Percentiles rank a stretch among this genome's conserved stretches.
Evolutionary conservation across 805 yeast species (phyloP).

Genomic region (Ogataea ramenticola): DNA sequence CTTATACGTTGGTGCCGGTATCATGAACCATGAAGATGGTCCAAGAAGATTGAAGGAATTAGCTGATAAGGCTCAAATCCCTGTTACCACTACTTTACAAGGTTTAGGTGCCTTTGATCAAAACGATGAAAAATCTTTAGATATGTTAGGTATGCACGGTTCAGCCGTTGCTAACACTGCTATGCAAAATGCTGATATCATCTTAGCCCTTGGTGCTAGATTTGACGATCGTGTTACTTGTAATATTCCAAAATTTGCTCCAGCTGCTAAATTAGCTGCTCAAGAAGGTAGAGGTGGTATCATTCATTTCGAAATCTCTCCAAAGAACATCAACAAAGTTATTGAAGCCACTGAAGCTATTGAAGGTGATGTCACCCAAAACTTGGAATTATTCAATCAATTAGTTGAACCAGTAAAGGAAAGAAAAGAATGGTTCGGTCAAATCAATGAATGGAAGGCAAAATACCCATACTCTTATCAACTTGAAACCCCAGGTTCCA

Average conservation of each 20-base stretch:
- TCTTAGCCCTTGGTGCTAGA: constrained; percentile 93
- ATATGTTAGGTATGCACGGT: constrained; percentile 99
- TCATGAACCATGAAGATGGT: constrained; percentile 72
- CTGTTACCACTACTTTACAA: constrained; percentile 93
- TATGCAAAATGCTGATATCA: constrained; percentile 87
- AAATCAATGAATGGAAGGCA: constrained; percentile 74
- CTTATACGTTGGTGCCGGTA: constrained; percentile 89
- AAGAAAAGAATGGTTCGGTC: constrained; percentile 75
- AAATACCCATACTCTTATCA: constrained; percentile 82
- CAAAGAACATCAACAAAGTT: constrained; percentile 96
- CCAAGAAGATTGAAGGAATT: constrained; percentile 74
- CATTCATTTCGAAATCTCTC: constrained; percentile 90
- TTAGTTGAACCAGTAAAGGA: constrained; percentile 50
- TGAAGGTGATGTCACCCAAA: constrained; percentile 89
- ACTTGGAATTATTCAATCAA: constrained; percentile 68
- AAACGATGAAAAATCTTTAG: constrained; percentile 80
- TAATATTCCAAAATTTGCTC: constrained; percentile 81
- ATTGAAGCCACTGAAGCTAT: constrained; percentile 94
- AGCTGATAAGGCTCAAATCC: constrained; percentile 85
- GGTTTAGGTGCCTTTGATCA: constrained; percentile 95
- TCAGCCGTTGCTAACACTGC: constrained; percentile 91
- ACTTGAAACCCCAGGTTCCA: constrained; percentile 70
- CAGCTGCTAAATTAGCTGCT: constrained; percentile 87
- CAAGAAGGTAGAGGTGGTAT: constrained; percentile 89
- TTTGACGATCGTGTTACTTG: constrained; percentile 98